Evolutionary conservation across 352 stramenopile genomes (phyloP).

Genomic region (Phytophthora meadii): DNA sequence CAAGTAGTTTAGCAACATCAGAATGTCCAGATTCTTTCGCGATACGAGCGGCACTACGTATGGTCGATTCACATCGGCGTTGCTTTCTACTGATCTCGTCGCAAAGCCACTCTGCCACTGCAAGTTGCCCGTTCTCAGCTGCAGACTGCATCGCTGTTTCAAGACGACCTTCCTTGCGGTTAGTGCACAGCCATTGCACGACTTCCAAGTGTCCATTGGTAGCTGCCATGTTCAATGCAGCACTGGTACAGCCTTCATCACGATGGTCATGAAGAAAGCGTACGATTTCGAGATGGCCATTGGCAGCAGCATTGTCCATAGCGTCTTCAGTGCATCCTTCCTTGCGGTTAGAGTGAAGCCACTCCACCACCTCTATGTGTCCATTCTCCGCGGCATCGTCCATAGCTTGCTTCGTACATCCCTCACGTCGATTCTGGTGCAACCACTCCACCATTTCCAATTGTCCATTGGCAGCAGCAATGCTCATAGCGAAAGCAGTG

Average conservation of each 20-base stretch:
- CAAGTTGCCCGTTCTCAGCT: conserved; percentile 16
- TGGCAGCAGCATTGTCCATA: conserved; percentile 25
- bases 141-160: conserved; percentile 11
- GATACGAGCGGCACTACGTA: conserved; percentile 14
- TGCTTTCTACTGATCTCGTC: conserved; percentile 13
- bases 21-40: conserved; percentile 18
- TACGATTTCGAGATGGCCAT: conserved; percentile 19
- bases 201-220: conserved; percentile 17
- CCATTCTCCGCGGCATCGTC: conserved; percentile 23
- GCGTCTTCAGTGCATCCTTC: conserved; percentile 28
- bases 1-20: conserved; percentile 14
- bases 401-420: conserved; percentile 25
- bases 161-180: conserved; percentile 22
- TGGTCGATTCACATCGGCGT: conserved; percentile 20
- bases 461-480: conserved; percentile 12
- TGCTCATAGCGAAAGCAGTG: conserved; percentile 20
- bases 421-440: conserved; percentile 15
- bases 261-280: conserved; percentile 26
- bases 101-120: conserved; percentile 16
- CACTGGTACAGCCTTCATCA: conserved; percentile 23
- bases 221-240: conserved; percentile 19
- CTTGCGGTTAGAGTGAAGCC: conserved; percentile 19
- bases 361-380: conserved; percentile 21
- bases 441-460: conserved; percentile 20
- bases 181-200: conserved; percentile 14